Evolutionary conservation across 208 protist species (phyloP).

Genomic region (Trypanosoma brucei): DNA sequence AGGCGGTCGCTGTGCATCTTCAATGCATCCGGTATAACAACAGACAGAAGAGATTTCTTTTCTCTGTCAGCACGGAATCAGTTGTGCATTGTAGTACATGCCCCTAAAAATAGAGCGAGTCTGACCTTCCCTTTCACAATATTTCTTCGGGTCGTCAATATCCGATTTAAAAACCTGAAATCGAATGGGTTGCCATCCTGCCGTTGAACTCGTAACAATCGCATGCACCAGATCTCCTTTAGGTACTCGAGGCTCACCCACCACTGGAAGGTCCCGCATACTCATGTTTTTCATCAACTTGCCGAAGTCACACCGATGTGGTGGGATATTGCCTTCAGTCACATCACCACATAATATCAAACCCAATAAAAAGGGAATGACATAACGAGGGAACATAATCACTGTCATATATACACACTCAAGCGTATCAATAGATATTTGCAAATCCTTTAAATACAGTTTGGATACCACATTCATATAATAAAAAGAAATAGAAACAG

Average conservation of each 20-base stretch:
- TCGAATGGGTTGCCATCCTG: conserved; percentile 33
- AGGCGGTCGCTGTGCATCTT: conserved; percentile 43
- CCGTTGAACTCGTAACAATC: no score
- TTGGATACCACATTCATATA: no score
- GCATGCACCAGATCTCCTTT: background rate
- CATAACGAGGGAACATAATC: no score
- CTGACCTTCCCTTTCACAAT: conserved; percentile 34
- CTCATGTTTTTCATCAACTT: background rate
- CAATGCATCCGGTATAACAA: conserved; percentile 33
- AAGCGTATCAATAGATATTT: no score
- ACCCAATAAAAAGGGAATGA: no score
- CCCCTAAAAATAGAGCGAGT: conserved; percentile 17
- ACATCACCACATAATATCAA: no score
- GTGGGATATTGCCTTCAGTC: no score
- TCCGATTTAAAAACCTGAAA: conserved; percentile 31
- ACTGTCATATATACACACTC: no score
- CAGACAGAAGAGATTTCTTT: conserved; percentile 19
- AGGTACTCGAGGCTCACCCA: background rate
- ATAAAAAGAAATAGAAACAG: no score
- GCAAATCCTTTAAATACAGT: no score
- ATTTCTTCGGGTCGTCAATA: conserved; percentile 22
- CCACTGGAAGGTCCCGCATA: background rate
- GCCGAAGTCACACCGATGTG: background rate
- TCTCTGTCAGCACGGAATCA: conserved; percentile 28
- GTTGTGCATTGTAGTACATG: conserved; percentile 15